Evolutionary conservation across 169 alveolate species (phyloP).

Genomic region (Cryptosporidium tyzzeri): DNA sequence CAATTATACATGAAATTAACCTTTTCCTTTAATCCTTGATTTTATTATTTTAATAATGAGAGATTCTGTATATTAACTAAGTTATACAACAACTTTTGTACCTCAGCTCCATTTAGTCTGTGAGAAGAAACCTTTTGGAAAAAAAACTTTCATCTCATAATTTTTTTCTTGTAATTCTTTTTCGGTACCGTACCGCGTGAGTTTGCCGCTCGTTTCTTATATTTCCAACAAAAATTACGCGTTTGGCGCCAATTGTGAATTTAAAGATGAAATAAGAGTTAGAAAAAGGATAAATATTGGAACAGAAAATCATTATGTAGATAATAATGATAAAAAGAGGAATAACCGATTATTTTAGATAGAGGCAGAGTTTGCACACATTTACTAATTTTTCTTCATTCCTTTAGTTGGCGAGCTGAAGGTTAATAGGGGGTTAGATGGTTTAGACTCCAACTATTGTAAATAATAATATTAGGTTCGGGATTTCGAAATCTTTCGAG

Average conservation of each 20-base stretch:
- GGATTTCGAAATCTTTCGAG: not conserved
- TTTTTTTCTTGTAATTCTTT: no score
- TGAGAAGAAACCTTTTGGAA: not conserved
- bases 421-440: not conserved
- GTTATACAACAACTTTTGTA: not conserved
- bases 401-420: not conserved
- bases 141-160: not conserved
- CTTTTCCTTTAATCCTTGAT: not conserved
- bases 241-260: conserved; percentile 16
- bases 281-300: not conserved
- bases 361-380: not conserved
- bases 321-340: not conserved
- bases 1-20: not conserved
- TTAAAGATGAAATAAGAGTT: not conserved
- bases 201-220: not conserved
- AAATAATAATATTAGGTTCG: not conserved
- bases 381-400: not conserved
- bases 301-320: not conserved
- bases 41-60: no score
- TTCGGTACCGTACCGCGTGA: conserved; percentile 5
- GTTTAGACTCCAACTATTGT: not conserved
- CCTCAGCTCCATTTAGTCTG: not conserved
- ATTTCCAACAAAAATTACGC: not conserved
- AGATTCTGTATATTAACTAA: no score
- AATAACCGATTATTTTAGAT: not conserved